These are phyloP conservation scores for Sarcodon sp. DNA, from an alignment of 768 basidiomycete species.

Conservation along the genomic window DNA sequence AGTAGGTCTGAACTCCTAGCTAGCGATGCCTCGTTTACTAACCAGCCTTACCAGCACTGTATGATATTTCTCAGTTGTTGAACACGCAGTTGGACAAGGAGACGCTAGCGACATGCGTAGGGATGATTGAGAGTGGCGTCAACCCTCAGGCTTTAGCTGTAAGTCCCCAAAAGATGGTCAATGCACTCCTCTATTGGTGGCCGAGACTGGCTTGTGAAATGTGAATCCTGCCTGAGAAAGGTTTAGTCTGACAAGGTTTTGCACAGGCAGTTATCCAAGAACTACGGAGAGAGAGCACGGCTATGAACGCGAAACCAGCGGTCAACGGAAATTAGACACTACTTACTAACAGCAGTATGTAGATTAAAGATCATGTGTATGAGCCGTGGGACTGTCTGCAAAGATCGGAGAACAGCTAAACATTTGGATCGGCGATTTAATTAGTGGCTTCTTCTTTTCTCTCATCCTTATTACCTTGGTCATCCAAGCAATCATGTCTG, in stretches of 20 bases:
- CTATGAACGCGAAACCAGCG: background rate
- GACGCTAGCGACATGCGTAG: conserved; percentile 83
- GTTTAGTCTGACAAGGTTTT: conserved; percentile 3
- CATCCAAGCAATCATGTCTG: conserved; percentile 12
- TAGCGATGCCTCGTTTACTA: background rate
- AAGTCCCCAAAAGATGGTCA: conserved; percentile 14
- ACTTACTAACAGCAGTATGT: no score
- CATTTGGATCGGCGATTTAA: background rate
- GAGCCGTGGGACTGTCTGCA: no score
- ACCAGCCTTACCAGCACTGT: conserved; percentile 40
- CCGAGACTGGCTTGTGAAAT: no score
- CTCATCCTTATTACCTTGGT: background rate
- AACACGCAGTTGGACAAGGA: conserved; percentile 85
- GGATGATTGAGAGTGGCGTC: conserved; percentile 86
- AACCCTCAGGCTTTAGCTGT: conserved; percentile 91
- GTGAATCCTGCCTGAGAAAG: no score
- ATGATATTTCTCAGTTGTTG: conserved; percentile 80
- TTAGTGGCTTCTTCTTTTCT: background rate
- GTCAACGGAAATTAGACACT: no score
- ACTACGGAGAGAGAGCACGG: conserved; percentile 56
- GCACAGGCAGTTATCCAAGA: conserved; percentile 74
- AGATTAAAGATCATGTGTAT: no score
- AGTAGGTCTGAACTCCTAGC: conserved; percentile 24
- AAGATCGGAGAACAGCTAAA: no score
- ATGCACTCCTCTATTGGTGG: background rate